phyloP scores from a whole-genome alignment of 768 basidiomycete species.

The Boletus subparvulus region DNA sequence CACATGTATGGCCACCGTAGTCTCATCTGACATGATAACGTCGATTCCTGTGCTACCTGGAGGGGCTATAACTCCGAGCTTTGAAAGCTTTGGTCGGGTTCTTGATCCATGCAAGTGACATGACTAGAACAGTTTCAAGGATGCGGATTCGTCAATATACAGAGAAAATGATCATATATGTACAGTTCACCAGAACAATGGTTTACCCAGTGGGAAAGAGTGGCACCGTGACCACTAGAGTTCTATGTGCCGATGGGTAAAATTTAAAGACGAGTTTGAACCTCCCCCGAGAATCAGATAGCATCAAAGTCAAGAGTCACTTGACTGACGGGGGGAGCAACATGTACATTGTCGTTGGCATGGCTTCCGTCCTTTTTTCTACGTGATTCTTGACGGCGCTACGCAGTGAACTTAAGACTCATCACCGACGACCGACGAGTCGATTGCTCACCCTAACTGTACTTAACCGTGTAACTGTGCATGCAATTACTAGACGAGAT shows the following conservation, averaged over 20 bases:
- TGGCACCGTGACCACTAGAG: not conserved
- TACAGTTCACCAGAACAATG: not conserved
- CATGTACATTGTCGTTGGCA: not conserved
- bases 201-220: not conserved
- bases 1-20: not conserved
- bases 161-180: not conserved
- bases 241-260: not conserved
- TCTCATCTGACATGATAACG: slow-evolving; percentile 20
- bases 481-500: not conserved
- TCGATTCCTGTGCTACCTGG: not conserved
- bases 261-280: not conserved
- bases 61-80: not conserved
- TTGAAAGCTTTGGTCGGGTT: not conserved
- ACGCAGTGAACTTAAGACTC: not conserved
- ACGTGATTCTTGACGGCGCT: not conserved
- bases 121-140: not conserved
- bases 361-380: not conserved
- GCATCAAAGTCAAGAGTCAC: not conserved
- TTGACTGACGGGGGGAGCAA: not conserved
- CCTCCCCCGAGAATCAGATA: not conserved
- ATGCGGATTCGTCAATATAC: not conserved
- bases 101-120: not conserved
- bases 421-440: not conserved
- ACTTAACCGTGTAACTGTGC: not conserved
- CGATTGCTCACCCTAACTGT: not conserved